Percentiles rank a stretch among this genome's conserved stretches.
Evolutionary conservation across 148 eudicot species (phyloP).

Genomic region (Arctostaphylos glauca): DNA sequence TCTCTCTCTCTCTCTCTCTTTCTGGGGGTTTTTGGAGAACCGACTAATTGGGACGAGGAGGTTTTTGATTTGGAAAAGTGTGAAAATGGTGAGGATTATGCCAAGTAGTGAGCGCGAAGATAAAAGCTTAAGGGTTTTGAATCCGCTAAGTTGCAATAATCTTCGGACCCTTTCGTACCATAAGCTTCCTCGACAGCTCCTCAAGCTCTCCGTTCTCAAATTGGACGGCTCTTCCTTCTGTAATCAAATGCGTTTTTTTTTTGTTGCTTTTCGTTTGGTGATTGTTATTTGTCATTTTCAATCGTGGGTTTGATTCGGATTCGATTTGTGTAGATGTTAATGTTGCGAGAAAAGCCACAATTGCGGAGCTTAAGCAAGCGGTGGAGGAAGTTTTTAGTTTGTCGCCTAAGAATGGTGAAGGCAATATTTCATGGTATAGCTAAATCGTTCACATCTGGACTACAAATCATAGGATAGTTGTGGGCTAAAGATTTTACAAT

Average conservation of each 20-base stretch:
- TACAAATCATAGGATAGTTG: neutral
- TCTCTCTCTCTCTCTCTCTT: conserved; percentile 11
- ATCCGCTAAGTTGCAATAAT: conserved; percentile 15
- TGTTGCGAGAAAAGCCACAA: conserved; percentile 33
- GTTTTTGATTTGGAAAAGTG: too few relatives aligned
- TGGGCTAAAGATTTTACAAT: neutral
- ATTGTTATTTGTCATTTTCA: neutral
- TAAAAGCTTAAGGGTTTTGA: conserved; percentile 13
- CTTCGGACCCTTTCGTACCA: conserved; percentile 22
- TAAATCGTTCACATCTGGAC: neutral
- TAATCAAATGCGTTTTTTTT: conserved; percentile 5
- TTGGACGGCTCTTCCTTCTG: conserved; percentile 44
- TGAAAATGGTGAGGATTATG: conserved; percentile 20
- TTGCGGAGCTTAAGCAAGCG: conserved; percentile 33
- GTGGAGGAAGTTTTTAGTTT: conserved; percentile 29
- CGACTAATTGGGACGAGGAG: too few relatives aligned
- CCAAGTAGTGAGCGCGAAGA: conserved; percentile 16
- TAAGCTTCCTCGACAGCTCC: conserved; percentile 29
- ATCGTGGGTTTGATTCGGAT: neutral
- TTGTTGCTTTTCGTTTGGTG: neutral
- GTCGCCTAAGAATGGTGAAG: conserved; percentile 19
- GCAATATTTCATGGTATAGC: conserved; percentile 33
- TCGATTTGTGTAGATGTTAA: conserved; percentile 25
- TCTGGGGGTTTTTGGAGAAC: too few relatives aligned
- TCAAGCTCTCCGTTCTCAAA: conserved; percentile 40